A percentile compares a stretch with the other conserved stretches of the same genome.
Evolutionary conservation across 345 rosid genomes (phyloP).

Genomic region (Ceriops zippeliana): DNA sequence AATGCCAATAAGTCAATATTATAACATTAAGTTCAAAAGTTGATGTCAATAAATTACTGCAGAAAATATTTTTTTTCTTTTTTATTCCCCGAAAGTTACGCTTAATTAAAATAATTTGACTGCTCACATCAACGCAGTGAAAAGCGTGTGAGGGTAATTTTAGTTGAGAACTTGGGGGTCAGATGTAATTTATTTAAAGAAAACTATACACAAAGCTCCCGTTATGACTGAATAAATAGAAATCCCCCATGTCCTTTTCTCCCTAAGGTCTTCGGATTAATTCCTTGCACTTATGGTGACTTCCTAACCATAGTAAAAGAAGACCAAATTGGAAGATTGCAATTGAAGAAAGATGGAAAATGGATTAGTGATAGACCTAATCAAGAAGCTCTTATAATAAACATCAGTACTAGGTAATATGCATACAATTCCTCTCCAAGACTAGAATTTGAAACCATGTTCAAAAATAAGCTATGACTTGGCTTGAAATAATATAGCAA

Average conservation of each 20-base stretch:
- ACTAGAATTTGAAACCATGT: not conserved
- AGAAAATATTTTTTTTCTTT: too few relatives aligned
- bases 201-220: conserved; percentile 31
- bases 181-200: conserved; percentile 41
- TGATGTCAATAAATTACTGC: too few relatives aligned
- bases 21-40: too few relatives aligned
- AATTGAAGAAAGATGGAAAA: conserved; percentile 48
- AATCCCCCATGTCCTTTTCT: conserved; percentile 63
- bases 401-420: conserved; percentile 63
- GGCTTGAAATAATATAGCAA: too few relatives aligned
- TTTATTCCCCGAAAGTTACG: too few relatives aligned
- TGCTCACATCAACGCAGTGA: too few relatives aligned
- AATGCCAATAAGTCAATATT: too few relatives aligned
- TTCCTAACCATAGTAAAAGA: conserved; percentile 59
- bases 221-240: conserved; percentile 62
- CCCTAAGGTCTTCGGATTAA: conserved; percentile 48
- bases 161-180: too few relatives aligned
- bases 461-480: not conserved
- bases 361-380: conserved; percentile 65
- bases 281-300: conserved; percentile 72
- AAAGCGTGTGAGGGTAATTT: too few relatives aligned
- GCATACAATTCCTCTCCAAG: too few relatives aligned
- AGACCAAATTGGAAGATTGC: conserved; percentile 66
- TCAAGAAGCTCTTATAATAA: conserved; percentile 51
- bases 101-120: too few relatives aligned